Evolutionary conservation across 2,329 filamentous ascomycete genomes (phyloP).

Genomic region (Botryotinia convoluta): DNA sequence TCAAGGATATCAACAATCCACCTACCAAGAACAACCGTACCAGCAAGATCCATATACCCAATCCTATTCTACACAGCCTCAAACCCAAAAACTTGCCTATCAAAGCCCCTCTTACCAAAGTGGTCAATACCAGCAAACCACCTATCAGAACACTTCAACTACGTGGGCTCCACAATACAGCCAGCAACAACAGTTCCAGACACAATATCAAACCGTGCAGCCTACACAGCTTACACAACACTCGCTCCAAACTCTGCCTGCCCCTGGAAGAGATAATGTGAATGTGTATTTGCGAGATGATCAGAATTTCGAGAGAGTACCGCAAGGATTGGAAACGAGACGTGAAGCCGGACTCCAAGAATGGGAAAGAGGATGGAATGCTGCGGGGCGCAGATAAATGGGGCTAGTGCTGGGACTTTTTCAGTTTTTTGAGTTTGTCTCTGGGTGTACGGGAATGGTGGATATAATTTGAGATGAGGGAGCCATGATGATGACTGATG

Average conservation of each 20-base stretch:
- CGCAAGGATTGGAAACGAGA: constrained; percentile 11
- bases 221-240: neutral
- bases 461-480: rapidly evolving
- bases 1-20: neutral
- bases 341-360: constrained; percentile 6
- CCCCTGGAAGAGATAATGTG: constrained; percentile 17
- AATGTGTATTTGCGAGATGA: constrained; percentile 21
- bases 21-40: neutral
- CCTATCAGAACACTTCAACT: neutral
- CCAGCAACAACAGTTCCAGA: neutral
- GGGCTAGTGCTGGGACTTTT: neutral
- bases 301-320: constrained; percentile 23
- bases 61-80: neutral
- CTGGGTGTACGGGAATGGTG: no score
- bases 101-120: neutral
- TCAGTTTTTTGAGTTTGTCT: no score
- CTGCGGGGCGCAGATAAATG: neutral
- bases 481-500: neutral
- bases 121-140: neutral
- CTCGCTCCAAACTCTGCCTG: neutral
- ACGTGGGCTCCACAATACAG: neutral
- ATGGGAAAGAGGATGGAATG: constrained; percentile 25
- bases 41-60: neutral
- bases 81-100: neutral
- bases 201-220: neutral